phyloP scores from a whole-genome alignment of 2,329 filamentous ascomycete genomes.

The Scolecobasidium constrictum region DNA sequence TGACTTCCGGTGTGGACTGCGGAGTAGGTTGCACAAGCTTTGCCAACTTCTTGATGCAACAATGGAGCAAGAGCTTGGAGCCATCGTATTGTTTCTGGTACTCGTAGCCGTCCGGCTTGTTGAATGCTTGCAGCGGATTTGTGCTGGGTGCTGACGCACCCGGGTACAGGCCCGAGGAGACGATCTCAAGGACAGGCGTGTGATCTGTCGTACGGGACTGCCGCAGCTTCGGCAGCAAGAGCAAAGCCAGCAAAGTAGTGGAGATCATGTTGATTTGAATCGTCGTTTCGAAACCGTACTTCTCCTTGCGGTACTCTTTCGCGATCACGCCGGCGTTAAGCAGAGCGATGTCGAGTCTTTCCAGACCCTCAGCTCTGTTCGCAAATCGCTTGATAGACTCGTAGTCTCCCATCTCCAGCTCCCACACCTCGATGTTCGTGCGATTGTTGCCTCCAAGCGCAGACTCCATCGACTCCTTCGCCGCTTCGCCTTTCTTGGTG shows the following conservation, averaged over 20 bases:
- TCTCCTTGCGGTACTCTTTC: conserved; percentile 16
- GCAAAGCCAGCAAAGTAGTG: conserved; percentile 25
- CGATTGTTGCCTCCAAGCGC: conserved; percentile 9
- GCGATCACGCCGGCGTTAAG: conserved; percentile 28
- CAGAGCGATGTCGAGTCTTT: conserved; percentile 25
- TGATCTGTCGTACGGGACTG: background rate
- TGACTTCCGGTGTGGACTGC: background rate
- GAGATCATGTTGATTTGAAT: conserved; percentile 30
- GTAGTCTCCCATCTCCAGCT: conserved; percentile 31
- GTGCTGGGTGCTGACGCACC: background rate
- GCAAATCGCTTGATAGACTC: conserved; percentile 26
- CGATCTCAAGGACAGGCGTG: conserved; percentile 7
- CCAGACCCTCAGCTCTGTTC: conserved; percentile 15
- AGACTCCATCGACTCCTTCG: conserved; percentile 28
- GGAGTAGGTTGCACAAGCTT: background rate
- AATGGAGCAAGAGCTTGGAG: conserved; percentile 8
- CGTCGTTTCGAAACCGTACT: conserved; percentile 20
- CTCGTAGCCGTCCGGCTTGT: background rate
- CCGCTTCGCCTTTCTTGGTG: conserved; percentile 32
- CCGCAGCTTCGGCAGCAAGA: conserved; percentile 18
- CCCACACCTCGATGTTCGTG: conserved; percentile 33
- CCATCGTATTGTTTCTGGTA: conserved; percentile 4
- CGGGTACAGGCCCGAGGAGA: conserved; percentile 5
- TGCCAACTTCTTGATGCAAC: background rate
- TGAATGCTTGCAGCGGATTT: conserved; percentile 1